Evolutionary conservation across 805 yeast genomes (phyloP).

Genomic region (Yarrowia sp.): DNA sequence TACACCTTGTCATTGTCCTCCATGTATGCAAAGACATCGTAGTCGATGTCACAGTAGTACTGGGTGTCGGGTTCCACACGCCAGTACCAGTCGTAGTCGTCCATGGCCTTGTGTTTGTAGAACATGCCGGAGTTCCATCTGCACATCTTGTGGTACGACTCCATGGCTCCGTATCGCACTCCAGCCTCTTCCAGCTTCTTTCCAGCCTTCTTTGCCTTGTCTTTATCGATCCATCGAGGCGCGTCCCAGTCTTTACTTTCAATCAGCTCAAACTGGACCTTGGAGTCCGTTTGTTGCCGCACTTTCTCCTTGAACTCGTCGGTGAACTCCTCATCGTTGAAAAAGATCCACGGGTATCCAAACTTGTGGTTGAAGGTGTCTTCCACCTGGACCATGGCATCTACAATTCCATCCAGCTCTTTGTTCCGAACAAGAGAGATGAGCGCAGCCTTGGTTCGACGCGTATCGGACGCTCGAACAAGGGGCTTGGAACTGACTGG

Average conservation of each 20-base stretch:
- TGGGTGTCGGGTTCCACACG: conserved; percentile 94
- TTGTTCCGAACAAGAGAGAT: conserved; percentile 73
- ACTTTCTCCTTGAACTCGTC: conserved; percentile 61
- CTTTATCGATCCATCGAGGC: conserved; percentile 63
- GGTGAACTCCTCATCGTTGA: conserved; percentile 73
- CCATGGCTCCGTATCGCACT: conserved; percentile 69
- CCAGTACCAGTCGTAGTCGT: conserved; percentile 87
- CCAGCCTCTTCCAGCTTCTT: conserved; percentile 47
- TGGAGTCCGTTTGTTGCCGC: conserved; percentile 51
- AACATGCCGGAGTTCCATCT: conserved; percentile 91
- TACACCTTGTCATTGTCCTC: conserved; percentile 78
- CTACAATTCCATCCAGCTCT: conserved; percentile 59
- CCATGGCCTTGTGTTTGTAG: conserved; percentile 75
- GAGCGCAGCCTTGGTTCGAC: conserved; percentile 73
- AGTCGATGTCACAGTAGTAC: conserved; percentile 74
- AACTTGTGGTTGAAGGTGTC: conserved; percentile 69
- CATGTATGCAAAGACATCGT: conserved; percentile 85
- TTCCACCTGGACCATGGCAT: conserved; percentile 68
- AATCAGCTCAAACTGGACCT: conserved; percentile 56
- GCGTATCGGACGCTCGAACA: conserved; percentile 23
- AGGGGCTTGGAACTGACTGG: conserved; percentile 17
- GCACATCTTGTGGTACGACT: conserved; percentile 90
- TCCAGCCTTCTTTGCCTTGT: conserved; percentile 54
- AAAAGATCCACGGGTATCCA: conserved; percentile 79
- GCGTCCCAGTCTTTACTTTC: conserved; percentile 61